Conservation (phyloP, 768 basidiomycete species). For the Leccinum rimulosum region DNA sequence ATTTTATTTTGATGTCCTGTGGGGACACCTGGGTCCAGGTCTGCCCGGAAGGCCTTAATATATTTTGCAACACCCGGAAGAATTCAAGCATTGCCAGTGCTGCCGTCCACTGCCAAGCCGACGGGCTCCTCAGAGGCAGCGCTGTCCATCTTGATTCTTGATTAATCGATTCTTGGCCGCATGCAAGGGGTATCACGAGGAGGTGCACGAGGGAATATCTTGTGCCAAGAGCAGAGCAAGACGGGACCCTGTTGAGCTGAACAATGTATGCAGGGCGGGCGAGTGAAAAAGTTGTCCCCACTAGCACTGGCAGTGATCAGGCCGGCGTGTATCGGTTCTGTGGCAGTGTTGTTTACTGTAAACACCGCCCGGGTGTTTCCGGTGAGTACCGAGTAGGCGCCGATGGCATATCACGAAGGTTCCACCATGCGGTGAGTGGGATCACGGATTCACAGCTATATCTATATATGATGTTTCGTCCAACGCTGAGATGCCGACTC, state of each 20-base stretch:
- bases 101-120: slow-evolving; percentile 25
- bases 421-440: neutral
- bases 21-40: too few relatives aligned
- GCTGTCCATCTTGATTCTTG: slow-evolving; percentile 70
- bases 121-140: slow-evolving; percentile 37
- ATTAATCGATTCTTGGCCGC: too few relatives aligned
- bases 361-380: too few relatives aligned
- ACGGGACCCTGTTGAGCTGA: slow-evolving; percentile 46
- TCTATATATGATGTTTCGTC: neutral
- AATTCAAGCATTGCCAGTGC: slow-evolving; percentile 57
- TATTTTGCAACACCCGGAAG: slow-evolving; percentile 53
- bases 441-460: neutral
- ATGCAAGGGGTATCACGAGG: slow-evolving; percentile 58
- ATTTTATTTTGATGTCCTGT: too few relatives aligned
- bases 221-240: slow-evolving; percentile 46
- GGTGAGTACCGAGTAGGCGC: too few relatives aligned
- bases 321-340: too few relatives aligned
- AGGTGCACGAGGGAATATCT: slow-evolving; percentile 53
- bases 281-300: slow-evolving; percentile 68
- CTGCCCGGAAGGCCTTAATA: slow-evolving; percentile 24
- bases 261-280: slow-evolving; percentile 51
- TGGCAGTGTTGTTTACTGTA: too few relatives aligned
- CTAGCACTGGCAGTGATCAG: too few relatives aligned
- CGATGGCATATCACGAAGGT: too few relatives aligned
- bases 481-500: neutral